A percentile compares a stretch with the other conserved stretches of the same genome.
phyloP scores from a whole-genome alignment of 805 yeast genomes.

The Millerago galiae region DNA sequence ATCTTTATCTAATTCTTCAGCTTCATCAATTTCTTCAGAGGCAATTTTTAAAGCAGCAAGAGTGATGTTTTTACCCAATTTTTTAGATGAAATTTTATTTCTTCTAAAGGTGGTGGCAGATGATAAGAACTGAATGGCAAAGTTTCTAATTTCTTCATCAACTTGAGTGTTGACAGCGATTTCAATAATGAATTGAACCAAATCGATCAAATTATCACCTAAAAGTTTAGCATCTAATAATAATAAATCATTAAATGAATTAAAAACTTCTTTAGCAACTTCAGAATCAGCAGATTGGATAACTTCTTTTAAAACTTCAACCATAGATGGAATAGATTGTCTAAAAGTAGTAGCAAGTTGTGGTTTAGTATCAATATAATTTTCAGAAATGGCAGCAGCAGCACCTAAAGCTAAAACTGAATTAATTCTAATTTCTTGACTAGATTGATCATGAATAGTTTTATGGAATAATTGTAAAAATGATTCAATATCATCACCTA shows the following conservation, averaged over 20 bases:
- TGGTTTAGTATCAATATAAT: conserved; percentile 42
- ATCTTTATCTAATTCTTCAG: conserved; percentile 66
- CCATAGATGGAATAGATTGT: conserved; percentile 69
- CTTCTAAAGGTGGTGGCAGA: conserved; percentile 76
- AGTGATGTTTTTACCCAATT: conserved; percentile 78
- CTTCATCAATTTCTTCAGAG: conserved; percentile 76
- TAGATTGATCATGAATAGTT: conserved; percentile 54
- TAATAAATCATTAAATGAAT: conserved; percentile 74
- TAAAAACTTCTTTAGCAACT: conserved; percentile 69
- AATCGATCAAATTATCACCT: conserved; percentile 64
- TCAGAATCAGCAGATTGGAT: conserved; percentile 66
- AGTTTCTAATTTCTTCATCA: conserved; percentile 78
- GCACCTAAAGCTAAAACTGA: conserved; percentile 72
- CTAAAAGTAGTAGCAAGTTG: conserved; percentile 48
- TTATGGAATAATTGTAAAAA: conserved; percentile 64
- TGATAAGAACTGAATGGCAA: conserved; percentile 78
- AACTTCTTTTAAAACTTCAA: conserved; percentile 71
- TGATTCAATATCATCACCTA: conserved; percentile 54
- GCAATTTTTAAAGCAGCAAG: conserved; percentile 69
- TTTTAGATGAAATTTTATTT: conserved; percentile 69
- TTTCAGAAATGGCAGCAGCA: conserved; percentile 63
- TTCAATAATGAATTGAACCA: conserved; percentile 70
- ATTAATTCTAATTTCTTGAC: conserved; percentile 72
- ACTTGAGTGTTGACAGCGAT: conserved; percentile 58
- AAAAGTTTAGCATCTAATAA: conserved; percentile 71